These are phyloP conservation scores for Venturia effusa DNA, from an alignment of 2,329 filamentous ascomycete species.

Conservation along the genomic window DNA sequence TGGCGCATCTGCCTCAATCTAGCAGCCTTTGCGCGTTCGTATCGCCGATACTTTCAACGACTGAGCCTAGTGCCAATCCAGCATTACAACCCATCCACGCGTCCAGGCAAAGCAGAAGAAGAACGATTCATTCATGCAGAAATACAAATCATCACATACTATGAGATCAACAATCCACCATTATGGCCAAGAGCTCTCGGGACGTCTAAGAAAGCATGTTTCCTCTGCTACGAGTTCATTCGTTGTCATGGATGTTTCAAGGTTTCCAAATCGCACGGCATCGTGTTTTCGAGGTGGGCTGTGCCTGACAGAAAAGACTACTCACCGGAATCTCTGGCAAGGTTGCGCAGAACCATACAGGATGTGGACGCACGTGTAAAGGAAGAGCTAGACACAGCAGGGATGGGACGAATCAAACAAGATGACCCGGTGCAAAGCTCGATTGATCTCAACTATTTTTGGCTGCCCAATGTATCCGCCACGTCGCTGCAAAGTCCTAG, in stretches of 20 bases:
- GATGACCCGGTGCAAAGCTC: constrained; percentile 5
- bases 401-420: not conserved
- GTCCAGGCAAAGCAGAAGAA: constrained; percentile 2
- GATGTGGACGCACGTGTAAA: not conserved
- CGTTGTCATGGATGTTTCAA: not conserved
- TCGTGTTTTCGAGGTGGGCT: not conserved
- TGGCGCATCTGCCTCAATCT: constrained; percentile 11
- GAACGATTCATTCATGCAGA: constrained; percentile 11
- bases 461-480: not conserved
- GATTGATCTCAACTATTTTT: constrained; percentile 1
- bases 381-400: not conserved
- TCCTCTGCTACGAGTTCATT: constrained; percentile 7
- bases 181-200: constrained; percentile 1
- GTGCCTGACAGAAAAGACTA: constrained; percentile 2
- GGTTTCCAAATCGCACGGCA: constrained; percentile 3
- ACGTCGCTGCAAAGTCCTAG: not conserved
- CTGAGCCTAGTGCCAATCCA: constrained; percentile 8
- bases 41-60: constrained; percentile 11
- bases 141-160: constrained; percentile 4
- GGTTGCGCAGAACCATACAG: not conserved
- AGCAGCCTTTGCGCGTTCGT: constrained; percentile 10
- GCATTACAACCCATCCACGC: constrained; percentile 6
- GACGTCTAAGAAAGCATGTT: constrained; percentile 5
- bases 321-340: not conserved
- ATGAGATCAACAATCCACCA: not conserved